Base-by-base conservation (phyloP, 768 basidiomycete species). In the Lactarius indigo region DNA sequence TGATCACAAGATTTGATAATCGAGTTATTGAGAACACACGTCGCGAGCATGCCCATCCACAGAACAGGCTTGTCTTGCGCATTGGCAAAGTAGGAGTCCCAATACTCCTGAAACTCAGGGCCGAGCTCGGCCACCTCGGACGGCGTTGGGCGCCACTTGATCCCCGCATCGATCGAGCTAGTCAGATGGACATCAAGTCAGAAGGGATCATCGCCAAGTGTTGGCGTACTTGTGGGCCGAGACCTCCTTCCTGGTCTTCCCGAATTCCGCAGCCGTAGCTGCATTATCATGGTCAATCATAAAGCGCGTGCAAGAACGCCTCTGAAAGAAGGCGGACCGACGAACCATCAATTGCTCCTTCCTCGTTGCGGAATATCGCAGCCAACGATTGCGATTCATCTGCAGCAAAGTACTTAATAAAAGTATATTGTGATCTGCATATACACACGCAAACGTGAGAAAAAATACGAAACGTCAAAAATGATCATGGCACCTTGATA, bases 61-160 rank as follows among this genome's bases (percentile, higher is more conserved):
- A 83, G 70, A 3, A 85, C 81, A 12, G 86, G 80, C 70, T 87
- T 88, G 71, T 88, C 88, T 0, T 83, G 82, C 2, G 77, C 79
- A 31, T 77, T 74, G 30, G 74, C 80, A 54, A 84, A 88, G 72
- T 82, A 84, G 13, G 74, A 72, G 5, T 80, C 74, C 87, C 86
- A 87, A 50, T 79, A 75, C 26, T 76, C 56, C 31, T 77, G 72
- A 70, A 88, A 88, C 6, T 73, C 78, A 9, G 83, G 78, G 0
- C 80, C 79, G 41, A 88, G 75, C n/a, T 77, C 77, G 58, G 80
- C 76, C 28, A 86, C 76, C 52, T 88, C 87, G 6, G 78, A 76
- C 4, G 70, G 70, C n/a, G 74, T 80, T 2, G 87, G 87, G 28
- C 88, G 79, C 17, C 87, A 70, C 70, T 86, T 87, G 68, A 85